A percentile compares a stretch with the other conserved stretches of the same genome.
Evolutionary conservation across 1,139 yeast species (phyloP).

Genomic region (Taphrina flavorubra): DNA sequence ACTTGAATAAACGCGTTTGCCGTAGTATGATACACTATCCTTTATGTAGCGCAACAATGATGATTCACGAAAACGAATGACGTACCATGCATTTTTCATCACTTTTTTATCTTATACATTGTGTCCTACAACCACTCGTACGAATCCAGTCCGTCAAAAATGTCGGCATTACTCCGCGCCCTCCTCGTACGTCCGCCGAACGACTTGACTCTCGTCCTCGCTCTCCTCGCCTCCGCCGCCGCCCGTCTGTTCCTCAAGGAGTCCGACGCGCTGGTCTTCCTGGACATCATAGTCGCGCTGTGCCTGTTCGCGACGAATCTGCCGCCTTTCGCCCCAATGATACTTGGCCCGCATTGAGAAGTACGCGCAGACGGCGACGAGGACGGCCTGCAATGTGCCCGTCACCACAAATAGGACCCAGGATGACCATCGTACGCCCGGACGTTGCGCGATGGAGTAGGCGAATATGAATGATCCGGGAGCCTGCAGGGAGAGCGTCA

Average conservation of each 20-base stretch:
- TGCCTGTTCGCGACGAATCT: slow-evolving; percentile 32
- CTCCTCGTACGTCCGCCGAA: slow-evolving; percentile 24
- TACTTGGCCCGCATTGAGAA: slow-evolving; percentile 5
- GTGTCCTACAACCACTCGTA: too few species aligned
- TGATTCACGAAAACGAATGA: not conserved
- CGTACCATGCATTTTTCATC: too few species aligned
- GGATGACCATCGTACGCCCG: slow-evolving; percentile 84
- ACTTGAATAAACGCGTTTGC: not conserved
- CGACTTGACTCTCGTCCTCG: slow-evolving; percentile 31
- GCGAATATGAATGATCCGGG: slow-evolving; percentile 90
- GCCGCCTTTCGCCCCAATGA: slow-evolving; percentile 35
- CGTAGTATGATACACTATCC: not conserved
- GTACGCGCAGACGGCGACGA: slow-evolving; percentile 60
- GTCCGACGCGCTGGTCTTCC: slow-evolving; percentile 28
- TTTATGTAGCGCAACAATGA: not conserved
- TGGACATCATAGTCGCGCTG: slow-evolving; percentile 33
- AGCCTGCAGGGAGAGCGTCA: slow-evolving; percentile 85
- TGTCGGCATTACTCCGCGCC: too few species aligned
- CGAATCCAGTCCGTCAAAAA: too few species aligned
- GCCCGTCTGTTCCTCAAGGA: slow-evolving; percentile 35
- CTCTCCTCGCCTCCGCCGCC: slow-evolving; percentile 16
- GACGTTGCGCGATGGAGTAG: slow-evolving; percentile 68
- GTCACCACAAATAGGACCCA: slow-evolving; percentile 83
- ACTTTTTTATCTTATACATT: too few species aligned
- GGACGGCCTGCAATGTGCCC: slow-evolving; percentile 66